Conservation (phyloP, 768 basidiomycete genomes). For the Saitozyma sp. region DNA sequence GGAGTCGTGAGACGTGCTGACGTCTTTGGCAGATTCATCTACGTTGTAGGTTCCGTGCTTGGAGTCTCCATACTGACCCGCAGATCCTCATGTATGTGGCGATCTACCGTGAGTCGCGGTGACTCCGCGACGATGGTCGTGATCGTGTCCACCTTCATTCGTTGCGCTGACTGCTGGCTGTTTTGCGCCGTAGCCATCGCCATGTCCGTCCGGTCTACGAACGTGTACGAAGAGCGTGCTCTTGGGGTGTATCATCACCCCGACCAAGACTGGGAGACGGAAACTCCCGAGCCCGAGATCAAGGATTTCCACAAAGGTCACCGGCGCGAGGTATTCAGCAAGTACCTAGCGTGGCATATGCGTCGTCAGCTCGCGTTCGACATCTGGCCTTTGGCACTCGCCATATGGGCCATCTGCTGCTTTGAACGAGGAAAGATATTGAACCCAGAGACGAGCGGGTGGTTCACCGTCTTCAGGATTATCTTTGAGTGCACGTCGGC, state of each 20-base stretch:
- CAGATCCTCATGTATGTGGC: conserved; percentile 48
- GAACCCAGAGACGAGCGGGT: conserved; percentile 25
- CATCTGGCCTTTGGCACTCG: conserved; percentile 45
- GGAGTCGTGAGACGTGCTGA: neutral
- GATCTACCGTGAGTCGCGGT: conserved; percentile 36
- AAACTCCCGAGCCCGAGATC: conserved; percentile 1
- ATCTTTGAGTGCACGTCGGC: conserved; percentile 47
- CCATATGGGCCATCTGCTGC: conserved; percentile 38
- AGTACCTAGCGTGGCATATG: conserved; percentile 44
- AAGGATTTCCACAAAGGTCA: conserved; percentile 12
- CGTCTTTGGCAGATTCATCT: conserved; percentile 22
- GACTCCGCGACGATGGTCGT: neutral
- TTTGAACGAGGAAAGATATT: conserved; percentile 41
- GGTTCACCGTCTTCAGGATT: conserved; percentile 43
- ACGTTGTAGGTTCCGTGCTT: conserved; percentile 18
- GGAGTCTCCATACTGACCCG: neutral
- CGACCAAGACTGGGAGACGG: conserved; percentile 13
- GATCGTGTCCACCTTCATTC: no score
- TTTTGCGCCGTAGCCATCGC: conserved; percentile 25
- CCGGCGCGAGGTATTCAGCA: conserved; percentile 37
- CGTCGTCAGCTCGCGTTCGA: conserved; percentile 46
- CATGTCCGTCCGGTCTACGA: conserved; percentile 45
- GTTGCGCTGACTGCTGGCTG: no score
- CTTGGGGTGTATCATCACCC: conserved; percentile 32
- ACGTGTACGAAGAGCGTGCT: conserved; percentile 50